These are phyloP conservation scores for Tylopilus sp. DNA, from an alignment of 768 basidiomycete genomes.

Conservation along the genomic window DNA sequence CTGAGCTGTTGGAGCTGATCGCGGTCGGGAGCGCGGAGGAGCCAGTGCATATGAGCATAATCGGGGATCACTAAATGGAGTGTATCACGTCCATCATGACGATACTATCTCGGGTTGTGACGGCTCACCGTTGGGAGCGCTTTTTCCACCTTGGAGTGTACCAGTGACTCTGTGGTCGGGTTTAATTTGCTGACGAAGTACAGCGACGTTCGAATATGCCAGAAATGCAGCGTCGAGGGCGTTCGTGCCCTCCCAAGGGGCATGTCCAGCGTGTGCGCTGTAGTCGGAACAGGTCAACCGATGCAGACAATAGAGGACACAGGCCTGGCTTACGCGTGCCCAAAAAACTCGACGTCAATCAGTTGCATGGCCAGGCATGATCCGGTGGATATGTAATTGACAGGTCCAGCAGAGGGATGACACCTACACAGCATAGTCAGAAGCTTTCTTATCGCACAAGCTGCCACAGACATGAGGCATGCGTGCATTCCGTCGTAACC, in stretches of 20 bases:
- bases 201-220: slow-evolving; percentile 75
- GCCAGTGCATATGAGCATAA: slow-evolving; percentile 71
- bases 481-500: slow-evolving; percentile 80
- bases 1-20: slow-evolving; percentile 51
- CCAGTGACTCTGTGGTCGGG: slow-evolving; percentile 81
- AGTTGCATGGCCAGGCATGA: slow-evolving; percentile 61
- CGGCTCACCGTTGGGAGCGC: slow-evolving; percentile 62
- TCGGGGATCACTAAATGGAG: slow-evolving; percentile 72
- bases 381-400: slow-evolving; percentile 47
- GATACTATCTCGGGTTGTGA: background rate
- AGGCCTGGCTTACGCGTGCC: slow-evolving; percentile 53
- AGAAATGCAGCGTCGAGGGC: slow-evolving; percentile 87
- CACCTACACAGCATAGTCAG: slow-evolving; percentile 47
- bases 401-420: slow-evolving; percentile 61
- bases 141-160: slow-evolving; percentile 64
- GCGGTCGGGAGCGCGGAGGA: slow-evolving; percentile 64
- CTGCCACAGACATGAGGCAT: slow-evolving; percentile 60
- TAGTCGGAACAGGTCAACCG: slow-evolving; percentile 6
- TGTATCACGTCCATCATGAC: background rate
- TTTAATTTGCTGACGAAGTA: slow-evolving; percentile 82
- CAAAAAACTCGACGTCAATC: slow-evolving; percentile 68
- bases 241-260: slow-evolving; percentile 85
- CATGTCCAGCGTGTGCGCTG: slow-evolving; percentile 76
- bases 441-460: slow-evolving; percentile 5
- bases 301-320: background rate